Base-by-base conservation (phyloP, 2,329 filamentous ascomycete genomes). In the Remersonia thermophila region DNA sequence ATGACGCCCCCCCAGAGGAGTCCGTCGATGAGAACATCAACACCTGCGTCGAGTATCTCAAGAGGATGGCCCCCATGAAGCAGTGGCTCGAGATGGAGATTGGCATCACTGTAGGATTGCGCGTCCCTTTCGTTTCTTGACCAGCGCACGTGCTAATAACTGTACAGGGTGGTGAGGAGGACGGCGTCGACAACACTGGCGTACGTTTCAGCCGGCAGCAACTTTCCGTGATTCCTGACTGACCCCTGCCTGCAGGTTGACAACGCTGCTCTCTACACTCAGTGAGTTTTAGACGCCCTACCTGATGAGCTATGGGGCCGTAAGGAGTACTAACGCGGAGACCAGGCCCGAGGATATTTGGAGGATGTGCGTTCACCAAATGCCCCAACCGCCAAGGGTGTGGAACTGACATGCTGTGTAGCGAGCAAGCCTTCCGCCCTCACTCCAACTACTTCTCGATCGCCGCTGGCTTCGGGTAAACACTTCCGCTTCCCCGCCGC, bases 81-180 rank as follows among this genome's bases (percentile, higher is more conserved):
- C 86, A 95, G 66, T 96, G 85, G 85, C 77, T 98, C 51, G 91
- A 98, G 77, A 98, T 96, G 89, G 82, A 85, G 61, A 69, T 93
- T 48, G 84, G 82, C 59, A 93, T 95, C 66, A 96, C 91, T 43
- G 89, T 45, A 41, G n/a, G 44, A 23, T 23, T 5, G 20, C 13
- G 12, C n/a, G 12, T 3, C 8, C 14, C 18, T 8, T 4, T 30
- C 3, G 12, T 11, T 20, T 17, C 4, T 7, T 27, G 25, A 14
- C 10, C 16, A 33, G 11, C 26, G 27, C 14, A 14, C 4, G 7
- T 25, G 32, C 33, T 38, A 25, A 33, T 27, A 13, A 14, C 13
- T 16, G 10, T 2, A 27, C 18, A 42, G 35, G 39, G 87, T 69
- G 86, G 87, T 66, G 87, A 95, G 33, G 35, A 95, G 65, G 87